Percentiles rank a stretch among this genome's conserved stretches.
These are phyloP conservation scores for Aplosporella prunicola DNA, from an alignment of 2,329 filamentous ascomycete genomes.

Conservation along the genomic window DNA sequence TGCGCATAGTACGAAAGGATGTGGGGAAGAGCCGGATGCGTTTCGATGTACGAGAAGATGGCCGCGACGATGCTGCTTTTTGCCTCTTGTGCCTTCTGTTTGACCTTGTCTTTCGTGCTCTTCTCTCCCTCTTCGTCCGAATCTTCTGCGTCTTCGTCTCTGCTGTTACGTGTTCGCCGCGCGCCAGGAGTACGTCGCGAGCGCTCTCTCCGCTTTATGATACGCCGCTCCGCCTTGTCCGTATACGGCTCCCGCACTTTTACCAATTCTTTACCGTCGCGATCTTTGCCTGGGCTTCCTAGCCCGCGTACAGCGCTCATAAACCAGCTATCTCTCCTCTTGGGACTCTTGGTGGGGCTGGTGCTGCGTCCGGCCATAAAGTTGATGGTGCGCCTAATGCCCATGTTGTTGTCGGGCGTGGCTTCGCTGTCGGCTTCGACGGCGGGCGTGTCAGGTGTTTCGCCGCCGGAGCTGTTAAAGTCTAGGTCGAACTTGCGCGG, in stretches of 20 bases:
- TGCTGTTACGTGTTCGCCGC: too few species aligned
- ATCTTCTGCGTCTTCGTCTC: too few species aligned
- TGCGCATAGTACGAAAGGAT: constrained; percentile 60
- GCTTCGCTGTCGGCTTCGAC: constrained; percentile 32
- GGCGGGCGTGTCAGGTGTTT: constrained; percentile 39
- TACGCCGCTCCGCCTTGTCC: constrained; percentile 30
- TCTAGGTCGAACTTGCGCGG: constrained; percentile 29
- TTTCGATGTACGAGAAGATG: constrained; percentile 53
- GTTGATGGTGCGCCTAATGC: constrained; percentile 7
- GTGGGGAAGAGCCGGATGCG: constrained; percentile 55
- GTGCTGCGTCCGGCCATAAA: constrained; percentile 13
- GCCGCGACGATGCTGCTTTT: constrained; percentile 30
- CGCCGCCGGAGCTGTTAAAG: constrained; percentile 39
- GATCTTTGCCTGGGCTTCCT: constrained; percentile 19
- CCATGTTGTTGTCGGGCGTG: constrained; percentile 28
- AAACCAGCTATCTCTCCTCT: constrained; percentile 26
- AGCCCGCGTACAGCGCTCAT: constrained; percentile 17
- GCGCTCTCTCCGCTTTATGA: constrained; percentile 28
- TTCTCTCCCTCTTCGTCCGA: constrained; percentile 20
- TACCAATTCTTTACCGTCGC: constrained; percentile 16
- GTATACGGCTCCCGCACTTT: constrained; percentile 30
- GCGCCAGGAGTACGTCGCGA: too few species aligned
- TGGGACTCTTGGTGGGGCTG: constrained; percentile 21
- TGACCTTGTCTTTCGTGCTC: constrained; percentile 6
- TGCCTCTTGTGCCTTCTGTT: constrained; percentile 7